phyloP scores from a whole-genome alignment of 345 rosid species.

The Moricandia arvensis region DNA sequence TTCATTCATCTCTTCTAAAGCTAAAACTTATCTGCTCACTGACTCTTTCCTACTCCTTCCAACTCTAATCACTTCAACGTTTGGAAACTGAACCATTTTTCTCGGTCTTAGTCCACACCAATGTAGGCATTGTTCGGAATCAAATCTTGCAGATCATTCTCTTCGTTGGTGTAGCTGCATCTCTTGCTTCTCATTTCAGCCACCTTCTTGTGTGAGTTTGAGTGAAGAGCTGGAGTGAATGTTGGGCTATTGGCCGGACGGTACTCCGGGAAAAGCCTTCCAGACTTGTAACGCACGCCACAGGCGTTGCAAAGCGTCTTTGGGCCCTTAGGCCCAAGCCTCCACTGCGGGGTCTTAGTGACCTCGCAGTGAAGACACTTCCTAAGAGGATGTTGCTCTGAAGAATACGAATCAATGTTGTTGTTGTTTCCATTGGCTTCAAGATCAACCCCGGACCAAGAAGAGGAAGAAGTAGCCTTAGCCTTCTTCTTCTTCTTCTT shows the following conservation, averaged over 20 bases:
- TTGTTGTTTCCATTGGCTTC: slow-evolving; percentile 43
- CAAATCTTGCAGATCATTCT: slow-evolving; percentile 23
- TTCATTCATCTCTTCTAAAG: slow-evolving; percentile 38
- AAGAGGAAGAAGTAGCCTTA: slow-evolving; percentile 42
- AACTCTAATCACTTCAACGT: slow-evolving; percentile 28
- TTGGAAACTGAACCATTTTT: slow-evolving; percentile 3
- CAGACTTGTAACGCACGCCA: slow-evolving; percentile 91
- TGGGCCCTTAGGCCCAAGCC: slow-evolving; percentile 98
- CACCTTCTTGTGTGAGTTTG: slow-evolving; percentile 96
- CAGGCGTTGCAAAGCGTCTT: slow-evolving; percentile 99
- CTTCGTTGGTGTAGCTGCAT: slow-evolving; percentile 13
- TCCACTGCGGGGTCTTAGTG: slow-evolving; percentile 97
- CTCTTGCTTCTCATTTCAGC: slow-evolving; percentile 81
- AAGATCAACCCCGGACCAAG: slow-evolving; percentile 36
- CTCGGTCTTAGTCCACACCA: slow-evolving; percentile 24
- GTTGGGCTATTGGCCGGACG: slow-evolving; percentile 98
- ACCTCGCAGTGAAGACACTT: slow-evolving; percentile 96
- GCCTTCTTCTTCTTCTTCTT: slow-evolving; percentile 67
- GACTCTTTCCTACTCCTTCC: slow-evolving; percentile 39
- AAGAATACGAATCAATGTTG: slow-evolving; percentile 23
- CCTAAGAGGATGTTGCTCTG: slow-evolving; percentile 51
- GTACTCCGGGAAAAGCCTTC: slow-evolving; percentile 96
- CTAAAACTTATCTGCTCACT: slow-evolving; percentile 32
- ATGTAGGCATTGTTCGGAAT: slow-evolving; percentile 36
- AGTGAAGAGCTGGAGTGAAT: slow-evolving; percentile 79